Evolutionary conservation across 1,284 basidiomycete genomes (phyloP).

Genomic region (Neonothopanus nambi): DNA sequence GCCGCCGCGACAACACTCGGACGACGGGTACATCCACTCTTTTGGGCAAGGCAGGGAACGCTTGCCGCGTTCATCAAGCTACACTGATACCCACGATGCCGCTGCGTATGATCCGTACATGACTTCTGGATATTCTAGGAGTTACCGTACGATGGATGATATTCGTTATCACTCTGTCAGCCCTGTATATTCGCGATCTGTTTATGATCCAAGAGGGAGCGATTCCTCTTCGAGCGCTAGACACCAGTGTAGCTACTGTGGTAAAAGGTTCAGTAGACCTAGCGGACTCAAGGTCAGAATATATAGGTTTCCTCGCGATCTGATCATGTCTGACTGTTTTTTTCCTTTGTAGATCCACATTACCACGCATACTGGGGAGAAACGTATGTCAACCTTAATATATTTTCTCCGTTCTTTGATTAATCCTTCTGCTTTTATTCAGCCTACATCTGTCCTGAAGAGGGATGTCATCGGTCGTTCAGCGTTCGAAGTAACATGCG

Average conservation of each 20-base stretch:
- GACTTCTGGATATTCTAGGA: not conserved
- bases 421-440: constrained; percentile 10
- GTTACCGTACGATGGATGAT: constrained; percentile 1
- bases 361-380: constrained; percentile 58
- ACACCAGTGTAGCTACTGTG: constrained; percentile 51
- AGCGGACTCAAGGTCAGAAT: constrained; percentile 49
- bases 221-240: constrained; percentile 20
- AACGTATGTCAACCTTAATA: constrained; percentile 35
- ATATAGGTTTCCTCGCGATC: constrained; percentile 5
- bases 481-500: constrained; percentile 61
- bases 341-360: constrained; percentile 45
- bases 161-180: constrained; percentile 14
- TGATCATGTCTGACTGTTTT: constrained; percentile 6
- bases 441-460: constrained; percentile 54
- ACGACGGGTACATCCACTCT: not conserved
- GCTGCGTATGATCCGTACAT: not conserved
- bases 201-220: constrained; percentile 7
- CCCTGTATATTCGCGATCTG: constrained; percentile 15
- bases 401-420: constrained; percentile 2
- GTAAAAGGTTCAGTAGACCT: constrained; percentile 54
- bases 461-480: constrained; percentile 53
- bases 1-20: constrained; percentile 1
- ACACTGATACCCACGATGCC: not conserved
- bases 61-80: not conserved
- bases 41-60: not conserved